Percentiles rank a stretch among this genome's conserved stretches.
Conservation (phyloP, 768 basidiomycete genomes). For the Suillus ampliporus region DNA sequence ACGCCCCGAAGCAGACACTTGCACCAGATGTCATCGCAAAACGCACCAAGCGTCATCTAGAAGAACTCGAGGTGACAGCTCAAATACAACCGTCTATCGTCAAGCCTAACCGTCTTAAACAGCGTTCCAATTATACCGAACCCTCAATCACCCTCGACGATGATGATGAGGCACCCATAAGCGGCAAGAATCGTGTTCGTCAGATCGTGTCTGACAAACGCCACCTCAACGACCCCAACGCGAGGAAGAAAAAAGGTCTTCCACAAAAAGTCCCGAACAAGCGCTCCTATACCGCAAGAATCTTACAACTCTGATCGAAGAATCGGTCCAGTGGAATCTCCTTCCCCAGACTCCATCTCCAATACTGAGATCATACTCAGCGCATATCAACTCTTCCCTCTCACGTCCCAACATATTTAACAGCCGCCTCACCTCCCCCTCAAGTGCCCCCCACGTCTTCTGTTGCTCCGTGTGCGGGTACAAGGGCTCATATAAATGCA, state of each 20-base stretch:
- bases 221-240: conserved; percentile 37
- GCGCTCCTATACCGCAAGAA: conserved; percentile 86
- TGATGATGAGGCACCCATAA: conserved; percentile 54
- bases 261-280: conserved; percentile 78
- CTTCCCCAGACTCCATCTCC: neutral
- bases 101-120: conserved; percentile 18
- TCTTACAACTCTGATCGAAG: conserved; percentile 72
- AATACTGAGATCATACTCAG: conserved; percentile 39
- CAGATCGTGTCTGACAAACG: conserved; percentile 8
- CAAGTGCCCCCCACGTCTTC: conserved; percentile 66
- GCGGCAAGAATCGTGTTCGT: conserved; percentile 42
- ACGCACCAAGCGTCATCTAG: conserved; percentile 77
- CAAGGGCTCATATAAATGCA: conserved; percentile 81
- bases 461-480: conserved; percentile 92
- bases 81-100: neutral
- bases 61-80: conserved; percentile 76
- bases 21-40: conserved; percentile 74
- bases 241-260: conserved; percentile 76
- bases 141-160: conserved; percentile 50
- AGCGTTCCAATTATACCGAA: conserved; percentile 84
- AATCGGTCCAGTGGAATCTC: conserved; percentile 67
- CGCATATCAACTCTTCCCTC: conserved; percentile 60
- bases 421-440: conserved; percentile 63
- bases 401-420: conserved; percentile 70
- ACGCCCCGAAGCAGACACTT: conserved; percentile 47